Conservation (phyloP, 2,329 filamentous ascomycete species). For the Trichoderma sp. region DNA sequence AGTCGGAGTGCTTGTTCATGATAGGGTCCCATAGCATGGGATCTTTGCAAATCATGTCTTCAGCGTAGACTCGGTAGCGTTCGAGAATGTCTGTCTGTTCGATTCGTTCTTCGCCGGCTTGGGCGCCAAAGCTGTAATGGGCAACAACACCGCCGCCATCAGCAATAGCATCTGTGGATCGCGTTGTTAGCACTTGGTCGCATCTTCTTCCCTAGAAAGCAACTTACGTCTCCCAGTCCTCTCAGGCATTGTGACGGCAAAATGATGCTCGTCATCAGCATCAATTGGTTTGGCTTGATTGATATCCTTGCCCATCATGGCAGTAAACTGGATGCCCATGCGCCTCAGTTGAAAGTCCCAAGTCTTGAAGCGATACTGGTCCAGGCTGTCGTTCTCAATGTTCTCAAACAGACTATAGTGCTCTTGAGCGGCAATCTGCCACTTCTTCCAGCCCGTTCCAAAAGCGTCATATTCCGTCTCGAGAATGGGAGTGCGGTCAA, state of each 20-base stretch:
- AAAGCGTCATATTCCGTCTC: constrained; percentile 50
- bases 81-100: constrained; percentile 56
- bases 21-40: constrained; percentile 36
- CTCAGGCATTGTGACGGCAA: constrained; percentile 43
- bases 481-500: constrained; percentile 50
- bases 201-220: too few relatives aligned
- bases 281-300: constrained; percentile 49
- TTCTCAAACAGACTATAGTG: constrained; percentile 54
- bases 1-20: constrained; percentile 9
- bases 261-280: constrained; percentile 50
- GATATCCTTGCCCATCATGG: constrained; percentile 55
- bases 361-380: constrained; percentile 50
- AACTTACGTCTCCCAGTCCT: constrained; percentile 41
- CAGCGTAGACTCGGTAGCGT: constrained; percentile 55
- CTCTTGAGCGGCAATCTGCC: constrained; percentile 53
- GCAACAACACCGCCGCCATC: constrained; percentile 56
- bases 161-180: constrained; percentile 45
- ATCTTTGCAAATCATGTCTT: constrained; percentile 50
- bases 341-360: constrained; percentile 53
- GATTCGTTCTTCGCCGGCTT: constrained; percentile 42
- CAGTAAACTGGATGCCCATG: constrained; percentile 57
- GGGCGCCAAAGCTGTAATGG: constrained; percentile 51
- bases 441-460: constrained; percentile 49
- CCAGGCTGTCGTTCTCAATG: constrained; percentile 48
- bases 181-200: constrained; percentile 26